phyloP scores from a whole-genome alignment of 192 early-diverging fungal species.

The Chytriomyces hyalinus region DNA sequence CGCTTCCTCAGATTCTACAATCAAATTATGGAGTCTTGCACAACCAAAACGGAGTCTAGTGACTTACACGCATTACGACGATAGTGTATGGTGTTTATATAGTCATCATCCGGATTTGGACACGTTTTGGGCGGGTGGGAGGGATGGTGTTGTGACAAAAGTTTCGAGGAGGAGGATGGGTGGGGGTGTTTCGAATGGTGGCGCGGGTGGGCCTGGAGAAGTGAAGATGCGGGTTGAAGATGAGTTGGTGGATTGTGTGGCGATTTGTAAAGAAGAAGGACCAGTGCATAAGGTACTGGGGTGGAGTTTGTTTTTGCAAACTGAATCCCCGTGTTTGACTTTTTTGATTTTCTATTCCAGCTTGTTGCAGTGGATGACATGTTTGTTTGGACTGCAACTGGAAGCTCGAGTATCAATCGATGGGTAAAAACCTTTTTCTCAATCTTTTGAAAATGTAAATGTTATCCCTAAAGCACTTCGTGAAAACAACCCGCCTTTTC shows the following conservation, averaged over 20 bases:
- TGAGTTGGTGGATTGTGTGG: slow-evolving; percentile 76
- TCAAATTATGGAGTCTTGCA: slow-evolving; percentile 95
- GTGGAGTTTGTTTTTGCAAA: not conserved
- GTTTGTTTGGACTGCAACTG: slow-evolving; percentile 92
- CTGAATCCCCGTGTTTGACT: too few species aligned
- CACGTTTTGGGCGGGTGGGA: slow-evolving; percentile 90
- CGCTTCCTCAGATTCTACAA: slow-evolving; percentile 91
- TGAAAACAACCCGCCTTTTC: slow-evolving; percentile 5
- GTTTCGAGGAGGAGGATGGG: slow-evolving; percentile 53
- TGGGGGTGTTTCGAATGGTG: slow-evolving; percentile 21
- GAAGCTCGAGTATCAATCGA: slow-evolving; percentile 79
- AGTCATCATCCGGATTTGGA: slow-evolving; percentile 84
- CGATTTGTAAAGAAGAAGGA: slow-evolving; percentile 81
- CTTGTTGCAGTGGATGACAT: slow-evolving; percentile 82
- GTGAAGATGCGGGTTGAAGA: slow-evolving; percentile 47
- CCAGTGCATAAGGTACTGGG: slow-evolving; percentile 73
- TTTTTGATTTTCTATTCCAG: slow-evolving; percentile 43
- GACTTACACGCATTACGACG: slow-evolving; percentile 85
- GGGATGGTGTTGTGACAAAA: slow-evolving; percentile 91
- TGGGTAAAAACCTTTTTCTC: slow-evolving; percentile 62
- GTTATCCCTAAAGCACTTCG: not conserved
- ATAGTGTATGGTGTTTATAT: slow-evolving; percentile 90
- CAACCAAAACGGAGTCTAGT: slow-evolving; percentile 82
- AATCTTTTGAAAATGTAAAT: slow-evolving; percentile 6
- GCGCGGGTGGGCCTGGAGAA: slow-evolving; percentile 25